Conservation (phyloP, 495 filamentous ascomycete genomes). For the Aspergillus bertholletiae region DNA sequence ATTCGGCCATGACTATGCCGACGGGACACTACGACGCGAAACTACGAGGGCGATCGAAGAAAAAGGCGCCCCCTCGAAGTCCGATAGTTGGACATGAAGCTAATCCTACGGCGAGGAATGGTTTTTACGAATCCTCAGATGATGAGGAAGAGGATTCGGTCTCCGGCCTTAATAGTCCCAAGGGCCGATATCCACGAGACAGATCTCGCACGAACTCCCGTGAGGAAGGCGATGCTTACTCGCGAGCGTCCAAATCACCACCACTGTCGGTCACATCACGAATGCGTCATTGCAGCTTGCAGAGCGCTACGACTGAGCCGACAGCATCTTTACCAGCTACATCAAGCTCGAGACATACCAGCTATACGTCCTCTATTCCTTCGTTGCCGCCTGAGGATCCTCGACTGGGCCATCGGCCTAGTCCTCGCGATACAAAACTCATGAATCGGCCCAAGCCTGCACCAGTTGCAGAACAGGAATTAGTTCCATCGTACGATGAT, state of each 20-base stretch:
- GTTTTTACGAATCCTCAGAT: slow-evolving; percentile 7
- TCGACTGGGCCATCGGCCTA: slow-evolving; percentile 19
- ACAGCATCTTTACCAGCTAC: slow-evolving; percentile 25
- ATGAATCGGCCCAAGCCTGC: slow-evolving; percentile 21
- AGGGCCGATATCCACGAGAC: slow-evolving; percentile 12
- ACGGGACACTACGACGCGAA: slow-evolving; percentile 39
- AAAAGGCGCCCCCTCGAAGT: neutral
- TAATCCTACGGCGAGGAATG: neutral
- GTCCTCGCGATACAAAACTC: slow-evolving; percentile 25
- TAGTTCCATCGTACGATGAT: slow-evolving; percentile 46
- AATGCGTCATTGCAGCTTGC: slow-evolving; percentile 41
- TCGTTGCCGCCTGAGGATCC: slow-evolving; percentile 29
- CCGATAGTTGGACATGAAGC: slow-evolving; percentile 11
- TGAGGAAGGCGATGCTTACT: slow-evolving; percentile 15
- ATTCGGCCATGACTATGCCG: slow-evolving; percentile 23
- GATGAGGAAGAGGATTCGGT: slow-evolving; percentile 24
- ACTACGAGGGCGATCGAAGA: slow-evolving; percentile 21
- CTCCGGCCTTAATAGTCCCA: slow-evolving; percentile 1
- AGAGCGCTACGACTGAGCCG: slow-evolving; percentile 30
- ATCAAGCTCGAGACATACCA: slow-evolving; percentile 35
- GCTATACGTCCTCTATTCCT: slow-evolving; percentile 34
- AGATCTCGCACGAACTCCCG: neutral
- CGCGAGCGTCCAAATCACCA: slow-evolving; percentile 31
- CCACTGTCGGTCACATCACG: slow-evolving; percentile 40
- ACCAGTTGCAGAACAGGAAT: slow-evolving; percentile 19